Conservation (phyloP, 2,329 filamentous ascomycete genomes). For the Mycosphaerella arachidis region DNA sequence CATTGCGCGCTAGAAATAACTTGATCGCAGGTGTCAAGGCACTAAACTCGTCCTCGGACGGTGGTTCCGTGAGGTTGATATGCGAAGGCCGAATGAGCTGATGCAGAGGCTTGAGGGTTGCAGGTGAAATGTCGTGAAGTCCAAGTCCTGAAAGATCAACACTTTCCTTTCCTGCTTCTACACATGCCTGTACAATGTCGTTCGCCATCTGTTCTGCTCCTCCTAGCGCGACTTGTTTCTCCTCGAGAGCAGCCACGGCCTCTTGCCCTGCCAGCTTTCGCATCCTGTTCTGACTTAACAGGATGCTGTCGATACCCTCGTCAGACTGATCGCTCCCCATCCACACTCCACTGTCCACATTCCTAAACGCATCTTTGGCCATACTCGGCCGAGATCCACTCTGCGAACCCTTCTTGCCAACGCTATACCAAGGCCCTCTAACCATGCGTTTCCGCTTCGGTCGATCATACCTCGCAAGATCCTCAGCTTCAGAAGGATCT, state of each 20-base stretch:
- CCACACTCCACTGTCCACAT: constrained; percentile 66
- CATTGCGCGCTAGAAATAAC: constrained; percentile 59
- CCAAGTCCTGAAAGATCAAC: constrained; percentile 57
- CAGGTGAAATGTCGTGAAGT: constrained; percentile 53
- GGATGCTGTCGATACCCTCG: constrained; percentile 6
- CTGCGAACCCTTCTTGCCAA: constrained; percentile 16
- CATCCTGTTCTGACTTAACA: not conserved
- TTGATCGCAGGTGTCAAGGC: constrained; percentile 56
- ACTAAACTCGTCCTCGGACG: constrained; percentile 56
- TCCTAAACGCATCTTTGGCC: constrained; percentile 48
- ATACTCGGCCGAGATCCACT: constrained; percentile 24
- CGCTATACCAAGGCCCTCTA: constrained; percentile 63
- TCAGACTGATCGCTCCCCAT: constrained; percentile 57
- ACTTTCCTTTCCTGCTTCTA: constrained; percentile 54
- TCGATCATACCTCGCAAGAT: constrained; percentile 56
- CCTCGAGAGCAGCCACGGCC: not conserved
- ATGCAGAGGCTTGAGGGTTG: constrained; percentile 53
- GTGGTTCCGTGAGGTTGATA: constrained; percentile 24
- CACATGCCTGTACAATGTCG: constrained; percentile 14
- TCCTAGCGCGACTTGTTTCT: not conserved
- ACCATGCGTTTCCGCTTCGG: constrained; percentile 59
- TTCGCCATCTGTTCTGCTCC: not conserved
- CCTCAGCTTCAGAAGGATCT: constrained; percentile 55
- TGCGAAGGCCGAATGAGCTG: constrained; percentile 34
- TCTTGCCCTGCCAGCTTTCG: constrained; percentile 2